Conservation (phyloP, 176 grass and related monocot genomes). For the Microstegium vimineum region DNA sequence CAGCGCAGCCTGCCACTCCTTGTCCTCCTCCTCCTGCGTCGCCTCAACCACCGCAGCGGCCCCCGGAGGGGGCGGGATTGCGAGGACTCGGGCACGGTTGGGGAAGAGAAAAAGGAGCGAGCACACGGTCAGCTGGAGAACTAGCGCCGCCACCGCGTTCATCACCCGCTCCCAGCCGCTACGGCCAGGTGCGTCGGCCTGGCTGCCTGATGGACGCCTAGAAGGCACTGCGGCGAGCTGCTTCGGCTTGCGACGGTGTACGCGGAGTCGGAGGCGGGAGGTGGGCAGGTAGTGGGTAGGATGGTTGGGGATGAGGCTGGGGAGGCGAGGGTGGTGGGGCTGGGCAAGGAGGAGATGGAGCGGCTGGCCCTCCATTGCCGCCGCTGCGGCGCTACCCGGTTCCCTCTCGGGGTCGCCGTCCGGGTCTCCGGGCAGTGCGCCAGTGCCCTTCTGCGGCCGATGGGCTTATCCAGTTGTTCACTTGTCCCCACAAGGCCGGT, state of each 20-base stretch:
- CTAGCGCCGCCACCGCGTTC: constrained; percentile 19
- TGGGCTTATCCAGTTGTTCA: background rate
- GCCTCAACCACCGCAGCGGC: background rate
- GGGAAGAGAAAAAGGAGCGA: constrained; percentile 39
- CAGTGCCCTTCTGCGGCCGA: background rate
- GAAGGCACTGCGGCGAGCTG: constrained; percentile 13
- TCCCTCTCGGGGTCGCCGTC: background rate
- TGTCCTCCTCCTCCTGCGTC: constrained; percentile 37
- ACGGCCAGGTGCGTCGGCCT: background rate
- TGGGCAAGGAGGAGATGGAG: constrained; percentile 29
- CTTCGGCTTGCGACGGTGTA: constrained; percentile 12
- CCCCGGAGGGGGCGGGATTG: constrained; percentile 2
- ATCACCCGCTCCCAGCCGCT: constrained; percentile 18
- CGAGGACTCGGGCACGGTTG: constrained; percentile 19
- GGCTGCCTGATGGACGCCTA: background rate
- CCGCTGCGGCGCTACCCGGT: background rate
- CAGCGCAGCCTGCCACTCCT: constrained; percentile 62
- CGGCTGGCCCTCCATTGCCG: constrained; percentile 33
- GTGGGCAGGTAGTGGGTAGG: background rate
- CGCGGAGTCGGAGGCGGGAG: background rate
- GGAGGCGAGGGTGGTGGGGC: background rate
- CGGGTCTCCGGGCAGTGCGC: too few relatives aligned
- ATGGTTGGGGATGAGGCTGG: background rate
- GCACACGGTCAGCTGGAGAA: constrained; percentile 50
- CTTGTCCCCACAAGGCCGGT: background rate